Conservation (phyloP, 2,329 filamentous ascomycete species). For the Pseudocercospora macadamiae region DNA sequence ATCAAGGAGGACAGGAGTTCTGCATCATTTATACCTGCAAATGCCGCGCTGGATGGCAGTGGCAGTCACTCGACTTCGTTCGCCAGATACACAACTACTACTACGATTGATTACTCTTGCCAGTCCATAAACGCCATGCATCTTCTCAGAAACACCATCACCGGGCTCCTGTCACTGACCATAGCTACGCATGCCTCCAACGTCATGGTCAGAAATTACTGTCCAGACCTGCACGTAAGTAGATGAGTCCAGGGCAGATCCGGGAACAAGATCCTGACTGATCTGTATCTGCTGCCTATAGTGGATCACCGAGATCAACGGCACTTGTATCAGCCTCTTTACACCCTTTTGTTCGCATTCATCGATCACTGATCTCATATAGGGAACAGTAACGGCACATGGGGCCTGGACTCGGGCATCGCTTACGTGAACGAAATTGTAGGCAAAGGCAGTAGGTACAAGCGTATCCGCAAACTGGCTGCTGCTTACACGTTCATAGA, state of each 20-base stretch:
- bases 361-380: not conserved
- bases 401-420: constrained; percentile 24
- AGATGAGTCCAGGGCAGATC: not conserved
- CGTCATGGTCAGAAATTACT: constrained; percentile 34
- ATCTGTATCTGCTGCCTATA: no score
- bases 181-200: constrained; percentile 15
- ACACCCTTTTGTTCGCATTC: constrained; percentile 13
- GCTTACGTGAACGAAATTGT: constrained; percentile 27
- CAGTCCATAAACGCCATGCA: constrained; percentile 25
- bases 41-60: not conserved
- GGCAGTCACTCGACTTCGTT: not conserved
- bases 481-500: constrained; percentile 16
- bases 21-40: not conserved
- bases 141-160: constrained; percentile 10
- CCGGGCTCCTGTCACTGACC: not conserved
- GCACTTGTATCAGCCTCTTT: constrained; percentile 18
- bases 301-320: constrained; percentile 34
- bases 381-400: constrained; percentile 13
- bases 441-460: constrained; percentile 30
- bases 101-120: no score
- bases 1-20: constrained; percentile 2
- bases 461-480: not conserved
- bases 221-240: constrained; percentile 23
- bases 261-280: not conserved
- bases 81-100: not conserved